Base-by-base conservation (phyloP, 2,329 filamentous ascomycete species). In the Phoma sp. region DNA sequence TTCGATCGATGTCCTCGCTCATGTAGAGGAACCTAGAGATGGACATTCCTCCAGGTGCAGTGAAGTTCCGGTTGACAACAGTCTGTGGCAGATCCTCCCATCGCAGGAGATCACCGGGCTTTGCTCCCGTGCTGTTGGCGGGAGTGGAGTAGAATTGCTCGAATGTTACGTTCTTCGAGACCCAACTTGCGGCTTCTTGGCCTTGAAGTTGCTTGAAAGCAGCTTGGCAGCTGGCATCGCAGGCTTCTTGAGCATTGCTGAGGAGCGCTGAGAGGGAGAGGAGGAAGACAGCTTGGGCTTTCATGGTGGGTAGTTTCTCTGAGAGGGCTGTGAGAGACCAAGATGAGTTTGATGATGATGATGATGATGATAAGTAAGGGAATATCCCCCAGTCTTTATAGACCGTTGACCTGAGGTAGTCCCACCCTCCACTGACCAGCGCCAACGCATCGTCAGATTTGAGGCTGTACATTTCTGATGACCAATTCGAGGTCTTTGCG, bases 1-100 rank as follows among this genome's bases (percentile, higher is more conserved):
- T 60, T 8, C 52, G 46, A 23, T 65, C 55, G 10, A 64, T 66
- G 24, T 64, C 64, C 35, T 66, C 62, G 4, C 60, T 62, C 60
- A 64, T 62, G 42, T 65, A 64, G 7, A 65, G 54, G 33, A 61
- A 61, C 11, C 62, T 50, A n/a, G 58, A 60, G 7, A 66, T 48
- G 7, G 60, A 62, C 47, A 58, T 60, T 9, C 62, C 62, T 14
- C 60, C 51, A 30, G 60, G 64, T 6, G 47, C 6, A 3, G 58
- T 58, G 32, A 47, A 66, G 4, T 61, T 61, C 8, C 18, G 48
- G 40, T 62, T 66, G 38, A 64, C 60, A 10, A 53, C 35, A 4
- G 33, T 32, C 7, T 44, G 54, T 6, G 60, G 41, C 4, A 66
- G 6, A 22, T 59, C 52, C 29, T 66, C 55, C 61, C 60, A 66